Evolutionary conservation across 441 rosid genomes (phyloP).

Genomic region (Melastoma candidum): DNA sequence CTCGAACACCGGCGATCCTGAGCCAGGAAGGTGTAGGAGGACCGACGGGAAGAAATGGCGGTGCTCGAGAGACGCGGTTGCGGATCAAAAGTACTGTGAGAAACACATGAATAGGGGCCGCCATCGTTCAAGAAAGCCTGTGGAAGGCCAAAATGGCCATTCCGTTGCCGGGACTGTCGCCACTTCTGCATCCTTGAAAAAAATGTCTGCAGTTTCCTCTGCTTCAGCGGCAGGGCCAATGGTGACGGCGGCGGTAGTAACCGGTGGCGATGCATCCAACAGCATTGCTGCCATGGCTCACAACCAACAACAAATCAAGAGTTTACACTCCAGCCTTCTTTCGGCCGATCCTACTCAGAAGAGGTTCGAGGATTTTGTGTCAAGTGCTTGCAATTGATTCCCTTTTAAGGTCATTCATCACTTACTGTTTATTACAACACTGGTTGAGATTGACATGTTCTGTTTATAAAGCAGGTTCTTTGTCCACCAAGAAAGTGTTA

Average conservation of each 20-base stretch:
- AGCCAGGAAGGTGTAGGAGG: slow-evolving; percentile 11
- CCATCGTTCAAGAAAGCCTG: slow-evolving; percentile 17
- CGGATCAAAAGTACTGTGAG: slow-evolving; percentile 10
- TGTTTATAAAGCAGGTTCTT: not conserved
- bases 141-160: slow-evolving; percentile 12
- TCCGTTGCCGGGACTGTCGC: slow-evolving; percentile 1
- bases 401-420: too few species aligned
- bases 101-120: slow-evolving; percentile 12
- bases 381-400: too few species aligned
- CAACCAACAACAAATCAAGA: not conserved
- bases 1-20: slow-evolving; percentile 6
- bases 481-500: not conserved
- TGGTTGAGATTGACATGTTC: too few species aligned
- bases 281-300: not conserved
- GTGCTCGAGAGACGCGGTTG: slow-evolving; percentile 10
- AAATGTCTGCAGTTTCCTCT: not conserved
- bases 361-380: not conserved
- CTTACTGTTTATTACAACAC: too few species aligned
- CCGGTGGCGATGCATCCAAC: not conserved
- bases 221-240: not conserved
- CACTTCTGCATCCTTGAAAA: not conserved
- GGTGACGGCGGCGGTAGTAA: not conserved
- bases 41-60: slow-evolving; percentile 16
- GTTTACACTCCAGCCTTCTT: not conserved
- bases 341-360: not conserved